Base-by-base conservation (phyloP, 495 filamentous ascomycete genomes). In the Oleoguttula mirabilis region DNA sequence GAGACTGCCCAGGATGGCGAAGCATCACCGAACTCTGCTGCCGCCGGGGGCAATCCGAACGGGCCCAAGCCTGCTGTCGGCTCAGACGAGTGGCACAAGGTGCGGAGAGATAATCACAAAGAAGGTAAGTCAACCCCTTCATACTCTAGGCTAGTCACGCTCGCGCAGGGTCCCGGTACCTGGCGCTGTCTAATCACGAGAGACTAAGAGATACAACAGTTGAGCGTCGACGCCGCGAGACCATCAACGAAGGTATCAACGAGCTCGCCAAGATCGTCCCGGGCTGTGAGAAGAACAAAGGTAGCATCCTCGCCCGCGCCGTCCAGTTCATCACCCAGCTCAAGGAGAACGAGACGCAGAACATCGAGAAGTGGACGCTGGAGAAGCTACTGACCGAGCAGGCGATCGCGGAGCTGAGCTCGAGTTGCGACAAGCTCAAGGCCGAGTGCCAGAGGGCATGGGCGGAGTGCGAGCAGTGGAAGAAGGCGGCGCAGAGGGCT, bases 211-310 rank as follows among this genome's bases (percentile, higher is more conserved):
- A 14, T 19, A 28, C 14, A 46, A 2, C 47, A 98, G 90, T 98
- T 48, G 90, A 98, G 64, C 84, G 90, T 39, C 87, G 90, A 34
- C 90, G 90, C 27, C 85, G 90, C 47, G 90, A 98, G 60, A 95
- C 92, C 3, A 98, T 98, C 61, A 98, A 98, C 58, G 90, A 98
- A 63, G 90, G 90, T 36, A 98, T 98, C 56, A 96, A 95, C 55
- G 88, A 98, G 63, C 78, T 98, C 30, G 83, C 92, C 39, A 94
- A 94, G 62, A 88, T 98, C 40, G 90, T 98, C 0, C 90, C 90
- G 2, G 87, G 87, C 25, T 98, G 90, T 56, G 90, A 98, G 62
- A 98, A 96, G 71, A 98, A 98, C 65, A 98, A 98, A 62, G 90
- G 90, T 3, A 90, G 87, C 1, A 95, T 98, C 42, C 67, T 98